Conservation (phyloP, 202 grass and related monocot genomes). For the Musa balbisiana region DNA sequence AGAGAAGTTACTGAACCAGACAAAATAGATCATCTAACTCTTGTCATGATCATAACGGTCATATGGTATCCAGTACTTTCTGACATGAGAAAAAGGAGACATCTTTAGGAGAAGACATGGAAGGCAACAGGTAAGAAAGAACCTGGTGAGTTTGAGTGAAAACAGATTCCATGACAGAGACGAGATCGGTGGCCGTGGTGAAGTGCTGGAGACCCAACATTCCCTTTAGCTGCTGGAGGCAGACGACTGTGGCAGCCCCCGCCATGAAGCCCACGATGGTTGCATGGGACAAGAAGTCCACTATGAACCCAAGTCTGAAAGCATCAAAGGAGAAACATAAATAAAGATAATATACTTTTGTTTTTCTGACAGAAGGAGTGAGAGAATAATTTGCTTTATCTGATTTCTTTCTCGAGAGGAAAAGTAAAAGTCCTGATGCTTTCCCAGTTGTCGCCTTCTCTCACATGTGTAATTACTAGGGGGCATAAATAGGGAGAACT, state of each 20-base stretch:
- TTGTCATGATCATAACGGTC: too few relatives aligned
- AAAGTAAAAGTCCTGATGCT: background rate
- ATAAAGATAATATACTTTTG: too few relatives aligned
- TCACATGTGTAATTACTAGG: too few relatives aligned
- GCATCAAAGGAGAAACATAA: background rate
- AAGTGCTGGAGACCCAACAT: background rate
- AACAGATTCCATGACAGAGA: background rate
- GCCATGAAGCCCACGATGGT: constrained; percentile 9
- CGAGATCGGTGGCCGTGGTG: background rate
- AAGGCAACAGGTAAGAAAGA: background rate
- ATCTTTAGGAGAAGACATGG: too few relatives aligned
- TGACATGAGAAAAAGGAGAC: too few relatives aligned
- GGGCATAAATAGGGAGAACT: too few relatives aligned
- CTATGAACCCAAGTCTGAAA: constrained; percentile 5
- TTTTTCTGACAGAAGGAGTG: too few relatives aligned
- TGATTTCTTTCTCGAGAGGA: background rate
- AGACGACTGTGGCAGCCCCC: background rate
- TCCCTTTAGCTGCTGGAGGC: constrained; percentile 4
- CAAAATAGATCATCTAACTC: too few relatives aligned
- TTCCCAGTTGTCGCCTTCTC: background rate
- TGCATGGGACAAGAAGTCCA: constrained; percentile 4
- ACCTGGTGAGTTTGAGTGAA: constrained; percentile 7
- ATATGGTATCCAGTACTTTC: too few relatives aligned
- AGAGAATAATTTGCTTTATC: background rate
- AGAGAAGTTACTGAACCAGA: too few relatives aligned